Evolutionary conservation across 2,329 filamentous ascomycete genomes (phyloP).

Genomic region (Aureobasidium sp.): DNA sequence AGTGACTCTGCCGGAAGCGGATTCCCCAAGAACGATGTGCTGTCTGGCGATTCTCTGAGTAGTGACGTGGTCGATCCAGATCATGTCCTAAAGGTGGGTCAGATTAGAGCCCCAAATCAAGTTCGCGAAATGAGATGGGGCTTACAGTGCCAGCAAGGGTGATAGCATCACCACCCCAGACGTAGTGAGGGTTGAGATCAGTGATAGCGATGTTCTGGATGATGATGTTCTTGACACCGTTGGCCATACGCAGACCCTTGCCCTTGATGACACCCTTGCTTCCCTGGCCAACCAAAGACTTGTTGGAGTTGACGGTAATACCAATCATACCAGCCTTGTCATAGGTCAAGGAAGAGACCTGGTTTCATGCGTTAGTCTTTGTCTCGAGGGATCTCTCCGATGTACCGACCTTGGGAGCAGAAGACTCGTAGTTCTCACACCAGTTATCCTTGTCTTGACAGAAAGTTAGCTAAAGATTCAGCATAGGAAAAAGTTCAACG

Average conservation of each 20-base stretch:
- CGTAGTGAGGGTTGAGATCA: conserved; percentile 27
- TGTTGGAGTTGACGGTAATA: conserved; percentile 32
- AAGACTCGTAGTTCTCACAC: conserved; percentile 35
- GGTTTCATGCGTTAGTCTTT: too few species aligned
- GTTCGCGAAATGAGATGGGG: too few species aligned
- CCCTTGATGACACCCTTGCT: conserved; percentile 33
- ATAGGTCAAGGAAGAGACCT: conserved; percentile 25
- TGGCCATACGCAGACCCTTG: conserved; percentile 32
- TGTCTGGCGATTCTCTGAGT: conserved; percentile 51
- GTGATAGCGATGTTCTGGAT: conserved; percentile 31
- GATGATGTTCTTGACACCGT: conserved; percentile 30
- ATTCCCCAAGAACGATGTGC: conserved; percentile 53
- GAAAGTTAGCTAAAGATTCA: background rate
- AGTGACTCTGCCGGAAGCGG: conserved; percentile 49
- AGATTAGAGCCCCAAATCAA: background rate
- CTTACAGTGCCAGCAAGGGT: conserved; percentile 24
- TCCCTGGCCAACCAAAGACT: conserved; percentile 33
- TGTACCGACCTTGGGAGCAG: conserved; percentile 18
- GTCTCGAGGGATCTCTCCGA: too few species aligned
- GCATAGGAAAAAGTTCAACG: background rate
- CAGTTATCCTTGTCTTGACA: conserved; percentile 46
- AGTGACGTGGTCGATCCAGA: conserved; percentile 25
- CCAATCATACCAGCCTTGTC: conserved; percentile 49
- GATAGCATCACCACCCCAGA: conserved; percentile 31
- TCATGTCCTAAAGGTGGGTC: background rate